phyloP scores from a whole-genome alignment of 371 early-diverging fungal genomes.

The Parasitella parasitica region DNA sequence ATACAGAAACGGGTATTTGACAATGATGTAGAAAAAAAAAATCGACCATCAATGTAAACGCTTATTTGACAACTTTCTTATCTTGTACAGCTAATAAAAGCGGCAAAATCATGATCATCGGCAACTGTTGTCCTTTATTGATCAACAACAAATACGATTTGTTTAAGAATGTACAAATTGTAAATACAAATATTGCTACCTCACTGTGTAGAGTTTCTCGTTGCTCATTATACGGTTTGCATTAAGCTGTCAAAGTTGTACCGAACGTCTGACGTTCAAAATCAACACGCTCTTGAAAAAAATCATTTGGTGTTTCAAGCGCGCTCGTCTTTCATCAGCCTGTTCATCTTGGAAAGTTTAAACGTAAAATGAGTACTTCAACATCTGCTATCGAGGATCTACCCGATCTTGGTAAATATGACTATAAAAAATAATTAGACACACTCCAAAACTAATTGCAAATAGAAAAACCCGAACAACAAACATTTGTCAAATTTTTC shows the following conservation, averaged over 20 bases:
- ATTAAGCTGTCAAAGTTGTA: not conserved
- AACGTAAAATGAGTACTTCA: not conserved
- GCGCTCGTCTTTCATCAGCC: not conserved
- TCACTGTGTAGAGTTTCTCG: no score
- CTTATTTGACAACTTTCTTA: no score
- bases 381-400: slow-evolving; percentile 17
- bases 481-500: slow-evolving; percentile 38
- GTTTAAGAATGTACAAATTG: no score
- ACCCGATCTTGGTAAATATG: slow-evolving; percentile 26
- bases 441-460: not conserved
- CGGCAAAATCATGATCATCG: no score
- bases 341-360: not conserved
- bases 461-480: slow-evolving; percentile 39
- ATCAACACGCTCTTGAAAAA: not conserved
- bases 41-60: no score
- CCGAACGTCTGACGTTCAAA: not conserved
- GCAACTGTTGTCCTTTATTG: no score
- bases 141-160: no score
- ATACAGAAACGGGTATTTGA: no score
- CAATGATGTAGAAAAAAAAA: no score
- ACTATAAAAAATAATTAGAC: not conserved
- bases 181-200: no score
- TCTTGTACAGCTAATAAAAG: no score
- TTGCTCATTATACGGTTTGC: no score
- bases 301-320: not conserved